phyloP scores from a whole-genome alignment of 2,329 filamentous ascomycete species.

The Pseudodiploospora longispora region DNA sequence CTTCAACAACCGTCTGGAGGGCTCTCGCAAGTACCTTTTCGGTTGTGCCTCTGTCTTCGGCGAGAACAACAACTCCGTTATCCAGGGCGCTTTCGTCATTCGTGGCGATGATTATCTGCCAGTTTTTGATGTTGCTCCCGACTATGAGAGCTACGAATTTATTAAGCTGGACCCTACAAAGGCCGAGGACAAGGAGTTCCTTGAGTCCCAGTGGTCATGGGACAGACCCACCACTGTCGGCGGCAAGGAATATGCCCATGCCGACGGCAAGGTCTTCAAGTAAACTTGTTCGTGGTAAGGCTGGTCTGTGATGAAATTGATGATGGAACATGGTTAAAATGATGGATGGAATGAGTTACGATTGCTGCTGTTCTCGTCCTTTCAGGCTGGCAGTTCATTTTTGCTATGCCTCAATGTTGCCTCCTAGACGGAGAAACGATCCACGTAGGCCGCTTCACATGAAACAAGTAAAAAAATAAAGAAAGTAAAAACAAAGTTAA shows the following conservation, averaged over 20 bases:
- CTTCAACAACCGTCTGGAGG: conserved; percentile 97
- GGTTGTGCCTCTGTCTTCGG: conserved; percentile 86
- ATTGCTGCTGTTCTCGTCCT: conserved; percentile 5
- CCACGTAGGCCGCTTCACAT: too few species aligned
- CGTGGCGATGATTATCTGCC: conserved; percentile 80
- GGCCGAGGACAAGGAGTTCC: conserved; percentile 73
- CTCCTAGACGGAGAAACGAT: too few species aligned
- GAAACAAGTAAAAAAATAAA: too few species aligned
- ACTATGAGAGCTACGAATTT: conserved; percentile 95
- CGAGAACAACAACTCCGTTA: conserved; percentile 77
- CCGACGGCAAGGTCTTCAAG: conserved; percentile 98
- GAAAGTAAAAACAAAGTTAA: too few species aligned
- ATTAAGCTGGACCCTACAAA: conserved; percentile 89
- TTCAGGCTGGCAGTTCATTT: background rate
- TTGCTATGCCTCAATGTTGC: too few species aligned
- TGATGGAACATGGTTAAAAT: conserved; percentile 26
- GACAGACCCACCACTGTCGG: conserved; percentile 72
- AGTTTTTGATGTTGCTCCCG: conserved; percentile 94
- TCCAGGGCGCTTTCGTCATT: conserved; percentile 89
- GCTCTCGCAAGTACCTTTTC: conserved; percentile 95
- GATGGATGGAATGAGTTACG: conserved; percentile 21
- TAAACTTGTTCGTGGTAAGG: conserved; percentile 42
- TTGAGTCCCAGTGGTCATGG: conserved; percentile 86
- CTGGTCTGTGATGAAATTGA: conserved; percentile 11
- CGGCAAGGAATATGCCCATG: conserved; percentile 84